Base-by-base conservation (phyloP, 768 basidiomycete species). In the Cystobasidium tubakii region DNA sequence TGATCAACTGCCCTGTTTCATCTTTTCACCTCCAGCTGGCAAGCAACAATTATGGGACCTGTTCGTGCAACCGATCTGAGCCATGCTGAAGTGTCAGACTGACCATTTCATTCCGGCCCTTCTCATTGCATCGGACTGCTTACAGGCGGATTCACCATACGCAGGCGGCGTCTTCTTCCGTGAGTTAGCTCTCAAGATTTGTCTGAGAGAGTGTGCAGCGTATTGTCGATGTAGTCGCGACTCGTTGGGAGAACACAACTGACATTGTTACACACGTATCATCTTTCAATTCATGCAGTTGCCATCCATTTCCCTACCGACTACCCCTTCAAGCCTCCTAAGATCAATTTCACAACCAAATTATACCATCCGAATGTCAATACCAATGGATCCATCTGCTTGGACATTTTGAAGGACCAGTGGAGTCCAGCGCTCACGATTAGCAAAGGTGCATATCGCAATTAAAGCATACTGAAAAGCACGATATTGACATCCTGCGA, bases 301-400 rank as follows among this genome's bases (percentile, higher is more conserved):
- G 88, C 89, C 62, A 93, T 95, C 82, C 87, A 86, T 54, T 93
- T 93, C 86, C 91, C 92, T 60, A 91, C 90, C 83, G 95, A 73
- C 46, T 73, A 66, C 25, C 69, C 96, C 29, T 98, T 98, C 89
- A 97, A 98, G 84, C 96, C 96, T 53, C 96, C 96, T 83, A 99
- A 99, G 87, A 92, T 99, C 84, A 89, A 89, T 85, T 99, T 99
- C 83, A 95, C 92, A 78, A 98, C 96, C 81, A 97, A 96, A 90
- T 97, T 97, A 79, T 98, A 97, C 83, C 95, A 98, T 83, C 95
- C 95, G 42, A 98, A 98, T 86, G 97, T 99, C 92, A 99, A 99
- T 82, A 91, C 95, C 78, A 99, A 99, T 80, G 96, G 96, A 50
- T 94, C 92, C 76, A 98, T 99, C 83, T 99, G 95, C 83, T 84